Conservation (phyloP, 768 basidiomycete genomes). For the Amyloporia xantha region DNA sequence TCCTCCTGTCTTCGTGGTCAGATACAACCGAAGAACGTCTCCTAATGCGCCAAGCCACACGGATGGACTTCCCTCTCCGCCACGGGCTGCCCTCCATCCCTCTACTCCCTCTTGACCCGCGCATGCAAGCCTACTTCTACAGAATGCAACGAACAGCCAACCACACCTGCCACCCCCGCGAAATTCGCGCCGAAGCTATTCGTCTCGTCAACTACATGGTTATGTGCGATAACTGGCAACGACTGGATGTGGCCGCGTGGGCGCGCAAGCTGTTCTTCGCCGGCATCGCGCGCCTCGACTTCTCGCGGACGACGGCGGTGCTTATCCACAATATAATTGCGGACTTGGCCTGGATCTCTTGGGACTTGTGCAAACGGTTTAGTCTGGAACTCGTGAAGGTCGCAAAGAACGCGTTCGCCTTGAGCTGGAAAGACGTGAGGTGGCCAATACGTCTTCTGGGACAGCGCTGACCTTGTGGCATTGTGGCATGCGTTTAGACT, state of each 20-base stretch:
- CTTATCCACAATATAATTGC: neutral
- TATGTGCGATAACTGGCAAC: neutral
- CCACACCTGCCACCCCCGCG: constrained; percentile 4
- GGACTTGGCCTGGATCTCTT: neutral
- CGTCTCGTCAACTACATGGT: neutral
- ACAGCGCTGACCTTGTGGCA: too few species aligned
- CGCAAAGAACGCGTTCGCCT: neutral
- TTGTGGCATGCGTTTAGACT: too few species aligned
- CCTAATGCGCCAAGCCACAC: too few species aligned
- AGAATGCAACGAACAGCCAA: neutral
- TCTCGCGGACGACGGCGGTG: constrained; percentile 5
- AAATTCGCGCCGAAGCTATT: neutral
- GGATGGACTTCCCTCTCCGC: too few species aligned
- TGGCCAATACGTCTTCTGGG: too few species aligned
- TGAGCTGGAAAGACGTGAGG: neutral
- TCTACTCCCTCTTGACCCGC: too few species aligned
- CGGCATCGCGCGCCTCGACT: neutral
- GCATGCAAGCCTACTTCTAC: constrained; percentile 4
- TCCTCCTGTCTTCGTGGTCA: too few species aligned
- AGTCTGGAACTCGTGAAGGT: neutral
- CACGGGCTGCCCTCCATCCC: too few species aligned
- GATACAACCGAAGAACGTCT: too few species aligned
- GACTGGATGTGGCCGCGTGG: neutral
- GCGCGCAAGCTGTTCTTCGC: neutral
- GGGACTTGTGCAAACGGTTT: neutral